Evolutionary conservation across 2,329 filamentous ascomycete genomes (phyloP), one percentile per base, ranked within the genome.

Genomic region (Ceratocystis colombiana): DNA sequence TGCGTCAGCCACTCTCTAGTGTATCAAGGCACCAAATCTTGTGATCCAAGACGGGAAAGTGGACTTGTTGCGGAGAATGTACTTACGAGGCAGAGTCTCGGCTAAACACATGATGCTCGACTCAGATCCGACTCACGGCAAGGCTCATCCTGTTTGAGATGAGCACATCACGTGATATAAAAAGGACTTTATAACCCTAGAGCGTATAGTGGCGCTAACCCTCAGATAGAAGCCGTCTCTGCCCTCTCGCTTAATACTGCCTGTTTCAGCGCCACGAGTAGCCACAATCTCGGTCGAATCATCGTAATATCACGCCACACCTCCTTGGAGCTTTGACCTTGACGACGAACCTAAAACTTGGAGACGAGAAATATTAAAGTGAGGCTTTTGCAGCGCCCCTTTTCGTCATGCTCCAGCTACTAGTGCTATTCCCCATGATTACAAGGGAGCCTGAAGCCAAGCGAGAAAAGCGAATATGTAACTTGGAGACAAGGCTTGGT

Each of bases 31-130:
- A 28, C 25, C 17, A 30, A 57, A 57, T 7, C 53, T 33, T 4
- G 53, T 57, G 53, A 57, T 57, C 12, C 53, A 57, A 48, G 50
- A 55, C 12, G 50, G 22, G 50, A 55, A 25, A 33, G 30, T 33
- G 30, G 6, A 33, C 30, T 41, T 41, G 37, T 12, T 15, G 37
- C 5, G 10, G 37, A 41, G 3, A 12, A 41, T 41, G 12, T 12
- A 41, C 37, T 3, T 41, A 15, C 37, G 4, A 41, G 37, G 37
- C 37, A 41, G 3, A 41, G 3, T 15, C 37, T 41, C 12, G 37
- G 37, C 37, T 15, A 15, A 41, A 12, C 37, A 41, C 37, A 41
- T 7, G 6, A 7, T 33, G 30, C 30, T 33, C 30, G 30, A 33
- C 30, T 33, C 30, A 33, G 30, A 7, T 33, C 30, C 37, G 37